Evolutionary conservation across 352 stramenopile species (phyloP).

Genomic region (Nothophytophthora sp.): DNA sequence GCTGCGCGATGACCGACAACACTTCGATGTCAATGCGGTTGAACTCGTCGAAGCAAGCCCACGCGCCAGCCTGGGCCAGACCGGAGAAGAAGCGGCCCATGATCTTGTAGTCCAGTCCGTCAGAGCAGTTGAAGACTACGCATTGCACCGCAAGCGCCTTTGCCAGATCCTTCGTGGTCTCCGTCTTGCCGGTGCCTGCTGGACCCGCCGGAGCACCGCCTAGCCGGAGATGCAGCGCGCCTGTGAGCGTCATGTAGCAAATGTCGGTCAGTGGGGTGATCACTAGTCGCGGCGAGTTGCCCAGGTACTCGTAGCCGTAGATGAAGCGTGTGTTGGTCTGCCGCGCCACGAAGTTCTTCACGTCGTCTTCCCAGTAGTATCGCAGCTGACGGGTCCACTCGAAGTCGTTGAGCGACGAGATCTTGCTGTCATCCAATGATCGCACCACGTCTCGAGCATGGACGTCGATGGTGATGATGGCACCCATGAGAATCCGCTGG

Average conservation of each 20-base stretch:
- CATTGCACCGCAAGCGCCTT: conserved; percentile 94
- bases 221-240: conserved; percentile 92
- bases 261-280: conserved; percentile 88
- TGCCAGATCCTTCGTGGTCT: conserved; percentile 95
- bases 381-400: conserved; percentile 91
- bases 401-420: conserved; percentile 86
- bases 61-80: conserved; percentile 91
- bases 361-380: conserved; percentile 89
- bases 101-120: conserved; percentile 96
- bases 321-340: conserved; percentile 88
- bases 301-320: conserved; percentile 87
- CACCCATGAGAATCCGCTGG: conserved; percentile 89
- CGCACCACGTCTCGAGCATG: conserved; percentile 91
- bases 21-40: conserved; percentile 97
- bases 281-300: conserved; percentile 80
- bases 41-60: conserved; percentile 97
- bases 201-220: conserved; percentile 92
- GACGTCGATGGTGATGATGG: conserved; percentile 92
- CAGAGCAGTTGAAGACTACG: conserved; percentile 97
- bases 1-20: conserved; percentile 95
- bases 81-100: conserved; percentile 97
- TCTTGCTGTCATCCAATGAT: conserved; percentile 75
- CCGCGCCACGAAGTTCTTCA: conserved; percentile 84
- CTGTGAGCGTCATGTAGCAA: conserved; percentile 95
- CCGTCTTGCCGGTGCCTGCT: conserved; percentile 94